A percentile compares a stretch with the other conserved stretches of the same genome.
Evolutionary conservation across 2,329 filamentous ascomycete species (phyloP).

Genomic region (Aspergillus neotritici): DNA sequence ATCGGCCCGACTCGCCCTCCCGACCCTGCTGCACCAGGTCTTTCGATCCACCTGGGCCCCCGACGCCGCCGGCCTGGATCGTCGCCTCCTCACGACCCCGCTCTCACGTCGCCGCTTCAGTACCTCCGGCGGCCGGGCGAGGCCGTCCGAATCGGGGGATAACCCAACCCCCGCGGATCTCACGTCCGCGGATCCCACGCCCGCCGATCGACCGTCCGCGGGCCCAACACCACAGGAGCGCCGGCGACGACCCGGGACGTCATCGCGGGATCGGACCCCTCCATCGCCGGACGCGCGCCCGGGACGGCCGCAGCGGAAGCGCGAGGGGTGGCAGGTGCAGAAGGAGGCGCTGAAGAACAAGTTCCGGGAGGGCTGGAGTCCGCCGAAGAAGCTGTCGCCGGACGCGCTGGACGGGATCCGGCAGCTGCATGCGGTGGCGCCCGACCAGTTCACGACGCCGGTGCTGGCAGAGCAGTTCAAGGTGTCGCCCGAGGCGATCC

Average conservation of each 20-base stretch:
- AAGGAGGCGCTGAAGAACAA: slow-evolving; percentile 71
- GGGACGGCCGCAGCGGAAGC: slow-evolving; percentile 23
- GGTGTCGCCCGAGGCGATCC: slow-evolving; percentile 79
- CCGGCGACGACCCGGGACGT: too few species aligned
- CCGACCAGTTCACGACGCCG: slow-evolving; percentile 67
- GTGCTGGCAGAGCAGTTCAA: slow-evolving; percentile 73
- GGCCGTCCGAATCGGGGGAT: too few species aligned
- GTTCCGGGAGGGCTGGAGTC: slow-evolving; percentile 72
- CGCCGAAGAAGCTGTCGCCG: slow-evolving; percentile 80
- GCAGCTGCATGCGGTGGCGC: slow-evolving; percentile 70
- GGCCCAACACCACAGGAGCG: too few species aligned
- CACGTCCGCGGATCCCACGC: too few species aligned
- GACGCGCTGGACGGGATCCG: slow-evolving; percentile 89
- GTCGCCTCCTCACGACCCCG: neutral
- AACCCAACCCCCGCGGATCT: too few species aligned
- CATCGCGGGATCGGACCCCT: too few species aligned
- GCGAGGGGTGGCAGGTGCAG: slow-evolving; percentile 65
- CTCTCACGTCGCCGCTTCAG: too few species aligned
- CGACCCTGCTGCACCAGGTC: slow-evolving; percentile 20
- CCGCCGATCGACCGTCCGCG: too few species aligned
- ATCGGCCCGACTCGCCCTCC: slow-evolving; percentile 22
- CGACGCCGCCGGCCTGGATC: slow-evolving; percentile 7
- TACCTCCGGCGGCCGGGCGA: too few species aligned
- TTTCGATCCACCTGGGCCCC: slow-evolving; percentile 18
- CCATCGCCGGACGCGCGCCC: too few species aligned